Evolutionary conservation across 2,329 filamentous ascomycete species (phyloP).

Genomic region (Aaosphaeria arxii): DNA sequence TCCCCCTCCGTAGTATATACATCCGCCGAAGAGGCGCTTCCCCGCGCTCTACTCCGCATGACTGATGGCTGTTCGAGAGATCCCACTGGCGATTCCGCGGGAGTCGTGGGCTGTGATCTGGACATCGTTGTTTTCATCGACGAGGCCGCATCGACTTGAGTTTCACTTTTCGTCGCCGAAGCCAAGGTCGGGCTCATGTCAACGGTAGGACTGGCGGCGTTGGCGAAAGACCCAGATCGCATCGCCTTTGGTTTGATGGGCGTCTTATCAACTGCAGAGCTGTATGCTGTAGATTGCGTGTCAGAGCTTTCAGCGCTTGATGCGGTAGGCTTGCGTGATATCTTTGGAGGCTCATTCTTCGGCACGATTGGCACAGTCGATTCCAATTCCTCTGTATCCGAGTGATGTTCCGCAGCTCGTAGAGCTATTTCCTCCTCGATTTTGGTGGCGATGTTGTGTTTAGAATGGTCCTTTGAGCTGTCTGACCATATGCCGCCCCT

Average conservation of each 20-base stretch:
- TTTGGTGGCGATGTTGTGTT: background rate
- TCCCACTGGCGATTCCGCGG: slow-evolving; percentile 46
- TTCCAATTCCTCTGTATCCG: background rate
- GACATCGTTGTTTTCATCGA: slow-evolving; percentile 68
- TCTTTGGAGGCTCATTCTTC: background rate
- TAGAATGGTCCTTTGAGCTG: slow-evolving; percentile 14
- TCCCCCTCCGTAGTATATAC: background rate
- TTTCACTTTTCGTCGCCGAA: slow-evolving; percentile 49
- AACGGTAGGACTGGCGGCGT: slow-evolving; percentile 62
- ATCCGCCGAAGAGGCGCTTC: background rate
- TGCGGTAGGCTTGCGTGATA: background rate
- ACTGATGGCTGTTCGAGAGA: slow-evolving; percentile 32
- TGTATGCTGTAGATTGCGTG: slow-evolving; percentile 13
- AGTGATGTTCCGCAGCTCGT: background rate
- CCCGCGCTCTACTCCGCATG: background rate
- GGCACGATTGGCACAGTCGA: background rate
- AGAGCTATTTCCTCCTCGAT: background rate
- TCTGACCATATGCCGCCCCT: slow-evolving; percentile 77
- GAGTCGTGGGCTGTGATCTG: slow-evolving; percentile 56
- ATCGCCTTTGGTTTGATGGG: slow-evolving; percentile 51
- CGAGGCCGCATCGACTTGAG: slow-evolving; percentile 58
- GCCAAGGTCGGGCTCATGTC: slow-evolving; percentile 65
- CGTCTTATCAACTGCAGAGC: slow-evolving; percentile 21
- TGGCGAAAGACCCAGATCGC: slow-evolving; percentile 62
- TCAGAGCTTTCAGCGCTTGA: background rate